phyloP scores from a whole-genome alignment of 2,329 filamentous ascomycete species.

The Akanthomyces lecanii region DNA sequence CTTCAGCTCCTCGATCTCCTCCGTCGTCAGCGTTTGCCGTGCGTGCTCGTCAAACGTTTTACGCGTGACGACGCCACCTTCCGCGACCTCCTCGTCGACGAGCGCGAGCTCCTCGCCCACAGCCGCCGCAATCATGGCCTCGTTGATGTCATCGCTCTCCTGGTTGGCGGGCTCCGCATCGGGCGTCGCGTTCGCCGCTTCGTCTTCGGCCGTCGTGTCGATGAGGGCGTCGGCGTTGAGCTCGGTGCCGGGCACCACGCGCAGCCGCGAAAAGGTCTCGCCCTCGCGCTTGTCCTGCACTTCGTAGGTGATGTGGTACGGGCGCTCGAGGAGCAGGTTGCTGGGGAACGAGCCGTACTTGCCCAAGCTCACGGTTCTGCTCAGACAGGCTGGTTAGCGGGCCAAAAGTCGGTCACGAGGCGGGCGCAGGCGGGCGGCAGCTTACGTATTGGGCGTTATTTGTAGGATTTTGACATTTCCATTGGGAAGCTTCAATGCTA shows the following conservation, averaged over 20 bases:
- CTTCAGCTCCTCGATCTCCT: constrained; percentile 71
- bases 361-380: constrained; percentile 77
- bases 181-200: constrained; percentile 25
- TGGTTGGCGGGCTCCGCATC: constrained; percentile 30
- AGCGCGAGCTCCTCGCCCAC: constrained; percentile 42
- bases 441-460: constrained; percentile 57
- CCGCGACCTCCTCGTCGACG: constrained; percentile 30
- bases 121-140: constrained; percentile 34
- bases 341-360: constrained; percentile 91
- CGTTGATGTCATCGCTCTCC: constrained; percentile 44
- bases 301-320: constrained; percentile 89
- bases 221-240: constrained; percentile 75
- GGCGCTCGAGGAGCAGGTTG: constrained; percentile 86
- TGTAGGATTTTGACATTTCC: constrained; percentile 55
- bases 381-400: background rate
- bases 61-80: constrained; percentile 39
- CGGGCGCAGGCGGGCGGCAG: constrained; percentile 11
- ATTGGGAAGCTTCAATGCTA: constrained; percentile 55
- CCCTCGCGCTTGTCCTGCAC: constrained; percentile 66
- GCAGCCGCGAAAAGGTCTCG: constrained; percentile 64
- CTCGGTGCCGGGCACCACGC: constrained; percentile 75
- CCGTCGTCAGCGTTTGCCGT: constrained; percentile 72
- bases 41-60: constrained; percentile 58
- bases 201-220: constrained; percentile 35
- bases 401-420: background rate